Evolutionary conservation across 441 rosid genomes (phyloP), one percentile per base, ranked within the genome.

Genomic region (Gossypium davidsonii): DNA sequence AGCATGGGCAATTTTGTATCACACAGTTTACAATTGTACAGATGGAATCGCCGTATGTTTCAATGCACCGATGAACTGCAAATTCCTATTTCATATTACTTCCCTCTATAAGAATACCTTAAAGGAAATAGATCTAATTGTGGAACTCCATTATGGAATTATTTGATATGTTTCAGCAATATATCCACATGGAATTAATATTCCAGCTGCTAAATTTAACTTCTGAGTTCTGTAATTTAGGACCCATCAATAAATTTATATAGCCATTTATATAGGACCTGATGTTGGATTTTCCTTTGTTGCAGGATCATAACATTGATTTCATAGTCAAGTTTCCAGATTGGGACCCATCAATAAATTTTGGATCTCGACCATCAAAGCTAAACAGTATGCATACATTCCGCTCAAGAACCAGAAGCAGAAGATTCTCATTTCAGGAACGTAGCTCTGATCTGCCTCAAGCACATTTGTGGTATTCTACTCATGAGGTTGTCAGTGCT

Each of bases 381-480:
- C 80, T 74, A 76, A 66, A 69, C 60, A 77, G 78, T 73, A 72
- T 79, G 76, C 73, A 63, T 51, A 75, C 55, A 72, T 76, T 76
- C 63, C 63, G 48, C 67, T 71, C 48, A 1, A 59, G 72, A 78
- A 73, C 78, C 26, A 82, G 83, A 80, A 51, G 68, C 37, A 83
- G 91, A 84, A 90, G 93, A 79, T 87, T 81, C 80, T 82, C 90
- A 77, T 80, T 79, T 61, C 79, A 87, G 83, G 82, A 77, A 11
- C 73, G 66, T n/a, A 81, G 55, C 81, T 82, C 92, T 11, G 76
- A 39, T 77, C 57, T 88, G 46, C 99, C 97, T 26, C 82, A 80
- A 81, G 88, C 96, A 17, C 99, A 95, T 88, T 65, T 89, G 79
- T 95, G 99, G 99, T 95, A 95, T 74, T 85, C 96, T n/a, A 79